These are phyloP conservation scores for Geranium brycei DNA, from an alignment of 345 rosid species.

Conservation along the genomic window DNA sequence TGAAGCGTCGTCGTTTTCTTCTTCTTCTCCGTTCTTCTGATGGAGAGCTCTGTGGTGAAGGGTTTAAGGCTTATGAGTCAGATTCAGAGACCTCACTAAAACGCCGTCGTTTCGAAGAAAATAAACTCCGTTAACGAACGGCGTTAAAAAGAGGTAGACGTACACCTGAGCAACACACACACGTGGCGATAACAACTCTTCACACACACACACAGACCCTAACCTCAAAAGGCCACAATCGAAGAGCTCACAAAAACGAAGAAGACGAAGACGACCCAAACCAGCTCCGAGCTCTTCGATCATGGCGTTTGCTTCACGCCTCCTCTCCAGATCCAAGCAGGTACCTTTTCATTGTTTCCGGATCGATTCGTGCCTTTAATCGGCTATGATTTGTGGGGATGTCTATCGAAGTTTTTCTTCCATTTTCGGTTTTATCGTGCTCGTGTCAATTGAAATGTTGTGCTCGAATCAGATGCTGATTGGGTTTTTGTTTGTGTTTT, in stretches of 20 bases:
- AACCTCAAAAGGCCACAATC: neutral
- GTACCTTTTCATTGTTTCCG: neutral
- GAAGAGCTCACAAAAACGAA: neutral
- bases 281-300: neutral
- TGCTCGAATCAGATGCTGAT: too few relatives aligned
- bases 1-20: neutral
- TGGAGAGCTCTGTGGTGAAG: neutral
- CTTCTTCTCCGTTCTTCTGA: neutral
- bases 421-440: too few relatives aligned
- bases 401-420: too few relatives aligned
- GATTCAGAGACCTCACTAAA: too few relatives aligned
- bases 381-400: neutral
- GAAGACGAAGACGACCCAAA: neutral
- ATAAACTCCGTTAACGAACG: too few relatives aligned
- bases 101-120: too few relatives aligned
- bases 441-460: too few relatives aligned
- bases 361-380: neutral
- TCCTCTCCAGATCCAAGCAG: constrained; percentile 1
- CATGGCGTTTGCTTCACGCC: neutral
- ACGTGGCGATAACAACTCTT: neutral
- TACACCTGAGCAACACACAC: neutral
- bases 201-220: neutral
- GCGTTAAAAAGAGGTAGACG: neutral
- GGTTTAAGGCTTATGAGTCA: neutral
- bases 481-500: too few relatives aligned